Evolutionary conservation across 2,329 filamentous ascomycete species (phyloP), one percentile per base, ranked within the genome.

Genomic region (Colletotrichum sp.): DNA sequence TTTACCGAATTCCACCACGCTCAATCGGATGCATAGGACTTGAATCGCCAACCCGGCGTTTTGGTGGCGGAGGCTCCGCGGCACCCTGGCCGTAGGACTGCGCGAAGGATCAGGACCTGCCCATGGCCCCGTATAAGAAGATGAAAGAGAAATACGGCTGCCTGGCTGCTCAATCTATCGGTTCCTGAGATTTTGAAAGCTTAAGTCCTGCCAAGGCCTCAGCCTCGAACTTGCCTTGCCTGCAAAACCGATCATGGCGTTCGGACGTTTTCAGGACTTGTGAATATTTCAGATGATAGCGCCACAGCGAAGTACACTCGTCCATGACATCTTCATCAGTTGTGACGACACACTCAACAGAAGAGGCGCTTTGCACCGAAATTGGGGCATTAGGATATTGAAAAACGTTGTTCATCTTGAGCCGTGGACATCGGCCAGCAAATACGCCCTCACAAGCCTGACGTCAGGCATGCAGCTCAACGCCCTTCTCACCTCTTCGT

Each of bases 381-480:
- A 16, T 18, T 18, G 10, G 36, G 16, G 16, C 8, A n/a, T 21
- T 21, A 8, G 10, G 2, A 21, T 21, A 21, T 52, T 0, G 10
- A 52, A 21, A 8, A 21, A 52, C 0, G 7, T 8, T 36, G 0
- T 34, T 63, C 26, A 70, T 48, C 36, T 9, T n/a, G 16, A 55
- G 8, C 18, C n/a, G 5, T 76, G 65, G 0, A 52, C 18, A 32
- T 65, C 65, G 8, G 60, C 61, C n/a, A 38, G 67, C 24, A 28
- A 38, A 13, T 61, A 76, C 1, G 66, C 72, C 52, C 74, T 74
- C 13, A 76, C 74, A 6, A 76, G 55, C 43, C 52, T 70, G 36
- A 76, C 63, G 9, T 38, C 28, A 24, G 74, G 74, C 74, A 76
- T 75, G 13, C 13, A 55, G 1, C 36, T 4, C 57, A 76, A 55